Evolutionary conservation across 2,329 filamentous ascomycete species (phyloP).

Genomic region (Ophiostoma australiae): DNA sequence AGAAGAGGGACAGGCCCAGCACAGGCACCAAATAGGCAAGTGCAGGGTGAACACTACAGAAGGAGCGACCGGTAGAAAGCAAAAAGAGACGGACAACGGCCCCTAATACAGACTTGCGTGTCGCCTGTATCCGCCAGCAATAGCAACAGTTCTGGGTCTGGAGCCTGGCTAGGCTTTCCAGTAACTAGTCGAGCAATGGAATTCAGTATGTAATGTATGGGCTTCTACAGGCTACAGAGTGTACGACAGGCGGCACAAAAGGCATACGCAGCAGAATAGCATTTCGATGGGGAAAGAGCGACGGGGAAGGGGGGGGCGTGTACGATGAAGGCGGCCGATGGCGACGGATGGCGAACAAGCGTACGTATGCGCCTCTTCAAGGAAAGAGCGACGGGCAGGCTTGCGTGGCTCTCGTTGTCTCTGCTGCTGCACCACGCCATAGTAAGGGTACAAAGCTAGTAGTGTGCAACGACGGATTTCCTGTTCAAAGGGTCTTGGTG

Average conservation of each 20-base stretch:
- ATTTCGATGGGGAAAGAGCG: constrained; percentile 2
- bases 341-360: constrained; percentile 28
- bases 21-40: neutral
- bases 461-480: constrained; percentile 17
- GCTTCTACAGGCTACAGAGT: neutral
- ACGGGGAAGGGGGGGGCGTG: constrained; percentile 10
- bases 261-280: constrained; percentile 7
- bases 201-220: neutral
- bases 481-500: constrained; percentile 17
- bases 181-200: neutral
- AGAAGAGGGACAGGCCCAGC: neutral
- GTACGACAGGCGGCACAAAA: neutral
- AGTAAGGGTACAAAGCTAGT: constrained; percentile 11
- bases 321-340: constrained; percentile 19
- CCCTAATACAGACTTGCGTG: neutral
- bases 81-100: neutral
- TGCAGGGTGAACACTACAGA: neutral
- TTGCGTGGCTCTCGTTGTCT: constrained; percentile 26
- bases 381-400: constrained; percentile 27
- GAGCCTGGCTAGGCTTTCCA: neutral
- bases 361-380: constrained; percentile 28
- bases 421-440: constrained; percentile 22
- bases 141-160: neutral
- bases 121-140: neutral
- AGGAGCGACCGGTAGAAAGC: neutral